Base-by-base conservation (phyloP, 331 rosid species). In the Cydonia oblonga region DNA sequence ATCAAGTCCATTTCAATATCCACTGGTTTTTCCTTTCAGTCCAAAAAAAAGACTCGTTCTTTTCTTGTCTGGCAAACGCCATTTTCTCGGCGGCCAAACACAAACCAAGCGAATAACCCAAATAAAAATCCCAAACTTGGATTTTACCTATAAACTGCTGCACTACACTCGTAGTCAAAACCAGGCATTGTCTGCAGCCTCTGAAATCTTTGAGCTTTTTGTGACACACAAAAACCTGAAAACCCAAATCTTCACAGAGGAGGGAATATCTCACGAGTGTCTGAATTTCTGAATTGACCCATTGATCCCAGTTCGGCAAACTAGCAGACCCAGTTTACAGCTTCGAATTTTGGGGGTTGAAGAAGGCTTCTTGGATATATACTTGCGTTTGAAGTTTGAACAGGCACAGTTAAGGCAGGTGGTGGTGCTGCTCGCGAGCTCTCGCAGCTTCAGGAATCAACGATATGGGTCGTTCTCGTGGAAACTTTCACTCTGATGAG, bases 381-480 rank as follows among this genome's bases (percentile, higher is more conserved):
- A 42, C 60, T 46, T 70, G 22, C 44, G 40, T 7, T 20, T 32
- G 42, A 64, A 70, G 26, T 49, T 49, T 49, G 20, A 16, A 33
- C 20, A 69, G 42, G 24, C 9, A 35, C 33, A 33, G 22, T 68
- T 18, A 59, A 32, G 62, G 61, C 54, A 16, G 62, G 72, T 72
- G 69, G 78, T 57, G 52, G 4, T 58, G 40, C 25, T 73, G 63
- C 58, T 67, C 56, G 75, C 29, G 72, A 72, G 74, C 71, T 72
- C 56, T 6, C 68, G 79, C 69, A 57, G 46, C 74, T 73, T 38
- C 68, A 58, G 74, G 58, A 74, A 61, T 57, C 84, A 84, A 82
- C 85, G 86, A 93, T 2, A 49, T 93, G 98, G 98, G 96, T 81
- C 97, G 97, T 76, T 95, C 99, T 83, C 96, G 99, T 64, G 97